Evolutionary conservation across 257 asterid genomes (phyloP).

Genomic region (Forsythia suspensa): DNA sequence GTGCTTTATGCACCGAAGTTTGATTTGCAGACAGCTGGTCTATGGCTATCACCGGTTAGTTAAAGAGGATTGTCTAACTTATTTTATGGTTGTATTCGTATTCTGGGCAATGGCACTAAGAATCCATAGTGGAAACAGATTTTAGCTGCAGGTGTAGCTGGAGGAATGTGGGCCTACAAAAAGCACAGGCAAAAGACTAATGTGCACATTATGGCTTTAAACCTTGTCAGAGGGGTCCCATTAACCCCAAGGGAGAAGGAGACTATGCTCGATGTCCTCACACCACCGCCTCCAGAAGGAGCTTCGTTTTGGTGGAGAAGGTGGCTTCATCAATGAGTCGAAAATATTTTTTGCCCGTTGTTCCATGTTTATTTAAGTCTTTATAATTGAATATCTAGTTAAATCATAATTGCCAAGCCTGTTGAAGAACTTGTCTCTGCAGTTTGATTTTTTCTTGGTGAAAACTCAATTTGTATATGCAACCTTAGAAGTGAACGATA

Average conservation of each 20-base stretch:
- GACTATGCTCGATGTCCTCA: constrained; percentile 83
- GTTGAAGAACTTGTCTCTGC: neutral
- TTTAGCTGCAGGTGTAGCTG: constrained; percentile 72
- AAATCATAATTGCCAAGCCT: neutral
- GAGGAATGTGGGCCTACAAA: constrained; percentile 79
- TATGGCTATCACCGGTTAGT: constrained; percentile 93
- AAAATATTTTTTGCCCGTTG: neutral
- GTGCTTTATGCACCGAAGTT: constrained; percentile 90
- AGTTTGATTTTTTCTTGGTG: neutral
- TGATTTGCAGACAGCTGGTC: constrained; percentile 89
- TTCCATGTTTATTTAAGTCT: neutral
- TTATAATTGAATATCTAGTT: neutral
- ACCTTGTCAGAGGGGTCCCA: constrained; percentile 83
- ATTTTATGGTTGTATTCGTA: neutral
- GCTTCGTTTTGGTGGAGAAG: constrained; percentile 66
- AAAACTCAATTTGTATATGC: neutral
- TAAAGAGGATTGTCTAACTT: neutral
- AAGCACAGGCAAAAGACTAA: constrained; percentile 70
- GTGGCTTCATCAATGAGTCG: constrained; percentile 39
- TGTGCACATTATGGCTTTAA: constrained; percentile 84
- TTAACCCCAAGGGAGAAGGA: constrained; percentile 83
- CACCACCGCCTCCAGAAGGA: constrained; percentile 61
- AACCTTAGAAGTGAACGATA: neutral
- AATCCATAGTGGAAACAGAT: constrained; percentile 36
- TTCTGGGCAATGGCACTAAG: constrained; percentile 16